Evolutionary conservation across 2,329 filamentous ascomycete species (phyloP), one percentile per base, ranked within the genome.

Genomic region (Helicocarpus griseus): DNA sequence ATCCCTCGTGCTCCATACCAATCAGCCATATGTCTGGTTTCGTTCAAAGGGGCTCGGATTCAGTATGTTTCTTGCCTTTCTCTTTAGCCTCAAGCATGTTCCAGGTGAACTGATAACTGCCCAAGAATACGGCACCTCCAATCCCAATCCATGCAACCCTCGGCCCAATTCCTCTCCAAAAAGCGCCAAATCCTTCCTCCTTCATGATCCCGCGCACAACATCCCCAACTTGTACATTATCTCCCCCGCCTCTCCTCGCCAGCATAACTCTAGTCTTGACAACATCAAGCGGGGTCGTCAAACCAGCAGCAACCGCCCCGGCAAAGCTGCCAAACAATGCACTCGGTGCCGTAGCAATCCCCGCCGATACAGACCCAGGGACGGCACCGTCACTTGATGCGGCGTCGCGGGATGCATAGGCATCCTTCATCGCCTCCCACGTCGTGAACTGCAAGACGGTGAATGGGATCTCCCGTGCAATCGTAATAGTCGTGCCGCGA

Each of bases 221-320:
- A 50, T 65, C 65, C 50, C 58, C 60, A 0, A 73, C 62, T 6
- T 68, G 59, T 22, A 68, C 62, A 56, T 52, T 57, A 82, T 77
- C 11, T 75, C 78, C 65, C 79, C 80, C 60, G 75, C 80, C 73
- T 84, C 80, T 65, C 62, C 81, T 78, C 13, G 87, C 85, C 59
- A 98, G 74, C 93, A 98, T 98, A 70, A 97, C 85, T 57, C 93
- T 77, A 57, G 93, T 98, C 81, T 98, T 98, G 59, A 98, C 76
- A 56, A 98, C 93, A 70, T 98, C 93, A 56, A 98, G 72, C 36
- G 93, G 93, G 49, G 93, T 98, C 22, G 93, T 98, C 53, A 91
- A 66, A 0, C 81, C 91, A 0, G 93, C 93, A 0, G 93, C 89
- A 36, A 96, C 77, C 1, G 85, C 89, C 0, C 93, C 93, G 0